Evolutionary conservation across 2,329 filamentous ascomycete genomes (phyloP).

Genomic region (Leptographium wingfieldii): DNA sequence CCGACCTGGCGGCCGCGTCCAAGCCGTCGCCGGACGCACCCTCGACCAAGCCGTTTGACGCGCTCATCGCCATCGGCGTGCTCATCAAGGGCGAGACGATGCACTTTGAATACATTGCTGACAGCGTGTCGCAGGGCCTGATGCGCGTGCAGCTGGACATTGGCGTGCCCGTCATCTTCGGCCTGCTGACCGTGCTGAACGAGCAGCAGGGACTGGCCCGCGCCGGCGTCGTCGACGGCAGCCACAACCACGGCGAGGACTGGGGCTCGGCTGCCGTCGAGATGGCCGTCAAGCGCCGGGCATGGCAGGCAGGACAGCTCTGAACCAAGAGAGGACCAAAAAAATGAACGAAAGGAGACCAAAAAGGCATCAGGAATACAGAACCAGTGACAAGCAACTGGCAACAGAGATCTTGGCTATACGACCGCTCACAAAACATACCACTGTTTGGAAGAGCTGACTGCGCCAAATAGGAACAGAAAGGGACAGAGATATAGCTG

Average conservation of each 20-base stretch:
- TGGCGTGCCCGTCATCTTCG: conserved; percentile 82
- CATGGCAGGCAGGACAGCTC: conserved; percentile 63
- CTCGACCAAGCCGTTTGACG: conserved; percentile 62
- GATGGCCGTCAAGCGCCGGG: conserved; percentile 75
- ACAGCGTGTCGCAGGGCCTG: conserved; percentile 77
- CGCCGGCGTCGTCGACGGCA: conserved; percentile 55
- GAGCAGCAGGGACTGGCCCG: conserved; percentile 80
- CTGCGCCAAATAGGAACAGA: not conserved
- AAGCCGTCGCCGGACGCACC: conserved; percentile 26
- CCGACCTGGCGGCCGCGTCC: conserved; percentile 60
- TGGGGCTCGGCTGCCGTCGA: conserved; percentile 94
- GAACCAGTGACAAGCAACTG: not conserved
- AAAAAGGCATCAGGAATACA: not conserved
- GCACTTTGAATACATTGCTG: conserved; percentile 98
- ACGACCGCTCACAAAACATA: not conserved
- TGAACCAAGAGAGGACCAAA: not conserved
- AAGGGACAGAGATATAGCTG: not conserved
- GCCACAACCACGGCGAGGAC: conserved; percentile 92
- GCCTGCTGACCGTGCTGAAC: conserved; percentile 74
- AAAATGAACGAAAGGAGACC: not conserved
- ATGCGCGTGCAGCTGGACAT: conserved; percentile 91
- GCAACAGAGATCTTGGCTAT: not conserved
- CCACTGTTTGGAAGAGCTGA: too few species aligned
- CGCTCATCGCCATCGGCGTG: conserved; percentile 87
- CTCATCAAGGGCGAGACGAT: conserved; percentile 98